Conservation (phyloP, 2,329 filamentous ascomycete genomes). For the Colletotrichum magnum region DNA sequence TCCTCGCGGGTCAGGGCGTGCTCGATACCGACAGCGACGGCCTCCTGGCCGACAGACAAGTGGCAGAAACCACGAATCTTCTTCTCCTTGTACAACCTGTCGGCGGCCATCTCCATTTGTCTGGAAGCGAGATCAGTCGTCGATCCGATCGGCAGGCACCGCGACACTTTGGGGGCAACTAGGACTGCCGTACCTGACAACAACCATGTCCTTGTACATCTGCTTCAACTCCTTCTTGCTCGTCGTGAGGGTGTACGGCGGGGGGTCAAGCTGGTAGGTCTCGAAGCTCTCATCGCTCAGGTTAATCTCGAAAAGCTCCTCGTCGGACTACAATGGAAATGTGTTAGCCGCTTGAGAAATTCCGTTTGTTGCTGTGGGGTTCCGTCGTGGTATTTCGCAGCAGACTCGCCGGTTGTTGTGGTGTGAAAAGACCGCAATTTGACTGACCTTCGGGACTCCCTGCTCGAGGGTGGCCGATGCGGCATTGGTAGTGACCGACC, state of each 20-base stretch:
- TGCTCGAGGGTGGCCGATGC: constrained; percentile 92
- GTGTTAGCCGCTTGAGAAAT: constrained; percentile 22
- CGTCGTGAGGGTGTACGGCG: constrained; percentile 90
- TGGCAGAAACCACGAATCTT: constrained; percentile 99
- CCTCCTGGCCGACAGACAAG: constrained; percentile 97
- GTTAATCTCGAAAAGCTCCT: constrained; percentile 91
- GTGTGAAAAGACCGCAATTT: constrained; percentile 44
- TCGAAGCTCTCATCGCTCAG: constrained; percentile 99
- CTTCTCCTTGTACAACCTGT: constrained; percentile 99
- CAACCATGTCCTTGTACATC: constrained; percentile 99
- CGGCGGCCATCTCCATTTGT: constrained; percentile 99
- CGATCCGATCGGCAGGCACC: not conserved
- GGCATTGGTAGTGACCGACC: constrained; percentile 94
- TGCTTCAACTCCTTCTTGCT: constrained; percentile 99
- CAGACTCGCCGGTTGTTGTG: constrained; percentile 7
- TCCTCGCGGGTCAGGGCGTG: constrained; percentile 92
- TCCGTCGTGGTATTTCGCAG: constrained; percentile 5
- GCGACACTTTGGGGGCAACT: not conserved
- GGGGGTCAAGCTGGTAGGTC: constrained; percentile 98
- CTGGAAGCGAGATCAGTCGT: constrained; percentile 60
- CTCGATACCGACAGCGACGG: constrained; percentile 96
- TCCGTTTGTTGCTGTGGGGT: not conserved
- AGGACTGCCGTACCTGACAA: constrained; percentile 78
- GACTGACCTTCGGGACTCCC: constrained; percentile 68
- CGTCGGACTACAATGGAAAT: constrained; percentile 78